Conservation (phyloP, 805 yeast species). For the Hanseniaspora clermontiae region DNA sequence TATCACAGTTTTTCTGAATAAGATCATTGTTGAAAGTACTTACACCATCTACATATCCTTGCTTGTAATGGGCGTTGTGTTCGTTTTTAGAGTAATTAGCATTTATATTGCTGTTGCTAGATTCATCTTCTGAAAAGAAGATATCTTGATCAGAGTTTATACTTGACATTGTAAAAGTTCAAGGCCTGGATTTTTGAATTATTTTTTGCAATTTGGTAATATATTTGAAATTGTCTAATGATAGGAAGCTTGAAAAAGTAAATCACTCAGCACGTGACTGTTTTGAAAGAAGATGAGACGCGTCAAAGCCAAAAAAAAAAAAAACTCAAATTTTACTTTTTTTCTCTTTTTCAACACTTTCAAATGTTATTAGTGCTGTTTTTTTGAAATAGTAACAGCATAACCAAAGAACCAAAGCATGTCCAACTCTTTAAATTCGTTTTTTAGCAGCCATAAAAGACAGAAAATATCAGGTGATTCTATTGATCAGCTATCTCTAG, state of each 20-base stretch:
- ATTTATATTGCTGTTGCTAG: not conserved
- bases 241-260: too few relatives aligned
- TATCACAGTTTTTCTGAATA: conserved; percentile 71
- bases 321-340: too few relatives aligned
- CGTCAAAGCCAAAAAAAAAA: not conserved
- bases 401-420: not conserved
- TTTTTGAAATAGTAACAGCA: too few relatives aligned
- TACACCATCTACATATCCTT: conserved; percentile 77
- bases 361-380: too few relatives aligned
- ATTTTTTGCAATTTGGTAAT: not conserved
- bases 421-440: conserved; percentile 17
- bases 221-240: not conserved
- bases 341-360: not conserved
- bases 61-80: conserved; percentile 53
- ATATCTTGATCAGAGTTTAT: conserved; percentile 17
- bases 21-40: conserved; percentile 52
- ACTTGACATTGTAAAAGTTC: not conserved
- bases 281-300: not conserved
- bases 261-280: not conserved
- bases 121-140: conserved; percentile 21
- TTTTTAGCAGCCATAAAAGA: conserved; percentile 22
- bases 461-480: conserved; percentile 19
- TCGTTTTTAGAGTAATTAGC: conserved; percentile 28
- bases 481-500: conserved; percentile 15
- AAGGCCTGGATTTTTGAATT: too few relatives aligned